Evolutionary conservation across 495 filamentous ascomycete species (phyloP).

Genomic region (Opeltia flavorubescens): DNA sequence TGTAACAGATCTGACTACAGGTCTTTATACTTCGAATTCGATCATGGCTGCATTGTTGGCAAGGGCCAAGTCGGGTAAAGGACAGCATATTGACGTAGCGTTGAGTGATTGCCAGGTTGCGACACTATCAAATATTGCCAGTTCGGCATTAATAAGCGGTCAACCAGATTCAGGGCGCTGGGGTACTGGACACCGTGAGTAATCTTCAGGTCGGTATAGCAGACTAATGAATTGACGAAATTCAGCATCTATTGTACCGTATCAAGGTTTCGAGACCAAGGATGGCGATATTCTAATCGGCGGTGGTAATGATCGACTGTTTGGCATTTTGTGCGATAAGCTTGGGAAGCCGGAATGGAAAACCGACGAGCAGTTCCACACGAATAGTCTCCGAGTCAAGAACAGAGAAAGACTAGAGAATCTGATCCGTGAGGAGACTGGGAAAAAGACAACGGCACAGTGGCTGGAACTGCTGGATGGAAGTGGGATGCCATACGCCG

Average conservation of each 20-base stretch:
- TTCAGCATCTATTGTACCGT: slow-evolving; percentile 86
- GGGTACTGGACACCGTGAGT: slow-evolving; percentile 89
- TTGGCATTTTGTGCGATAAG: slow-evolving; percentile 69
- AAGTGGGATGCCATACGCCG: slow-evolving; percentile 86
- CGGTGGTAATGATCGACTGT: slow-evolving; percentile 86
- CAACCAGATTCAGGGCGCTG: slow-evolving; percentile 77
- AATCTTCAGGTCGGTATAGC: too few species aligned
- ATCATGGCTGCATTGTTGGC: slow-evolving; percentile 87
- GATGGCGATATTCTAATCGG: slow-evolving; percentile 89
- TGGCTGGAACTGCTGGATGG: slow-evolving; percentile 84
- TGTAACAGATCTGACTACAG: slow-evolving; percentile 90
- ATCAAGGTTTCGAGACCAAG: slow-evolving; percentile 78
- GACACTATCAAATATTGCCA: slow-evolving; percentile 83
- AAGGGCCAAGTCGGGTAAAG: slow-evolving; percentile 51
- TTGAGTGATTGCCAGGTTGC: slow-evolving; percentile 92
- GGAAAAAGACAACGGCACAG: slow-evolving; percentile 68
- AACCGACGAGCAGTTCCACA: slow-evolving; percentile 55
- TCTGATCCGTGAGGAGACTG: slow-evolving; percentile 60
- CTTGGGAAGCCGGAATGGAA: slow-evolving; percentile 72
- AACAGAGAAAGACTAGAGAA: slow-evolving; percentile 62
- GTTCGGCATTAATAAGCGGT: slow-evolving; percentile 79
- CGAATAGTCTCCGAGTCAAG: slow-evolving; percentile 70
- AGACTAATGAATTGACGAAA: too few species aligned
- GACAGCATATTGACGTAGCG: slow-evolving; percentile 85
- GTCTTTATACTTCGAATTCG: slow-evolving; percentile 90